These are phyloP conservation scores for Beauveria bassiana DNA, from an alignment of 2,329 filamentous ascomycete genomes.

Conservation along the genomic window DNA sequence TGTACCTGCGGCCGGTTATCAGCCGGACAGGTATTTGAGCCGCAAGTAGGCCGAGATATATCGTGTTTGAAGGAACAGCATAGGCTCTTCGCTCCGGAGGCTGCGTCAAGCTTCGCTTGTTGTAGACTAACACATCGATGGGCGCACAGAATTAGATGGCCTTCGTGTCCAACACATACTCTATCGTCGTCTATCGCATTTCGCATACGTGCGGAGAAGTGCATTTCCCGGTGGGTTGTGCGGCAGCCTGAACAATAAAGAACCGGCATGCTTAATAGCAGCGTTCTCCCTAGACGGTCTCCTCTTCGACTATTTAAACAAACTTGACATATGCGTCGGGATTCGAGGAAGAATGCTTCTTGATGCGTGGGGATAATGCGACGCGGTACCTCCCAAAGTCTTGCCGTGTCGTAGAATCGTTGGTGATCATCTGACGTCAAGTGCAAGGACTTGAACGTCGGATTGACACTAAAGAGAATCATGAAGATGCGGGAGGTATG, in stretches of 20 bases:
- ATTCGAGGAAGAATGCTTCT: background rate
- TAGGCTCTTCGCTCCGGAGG: background rate
- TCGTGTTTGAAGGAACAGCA: rapidly evolving
- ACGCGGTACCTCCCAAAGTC: background rate
- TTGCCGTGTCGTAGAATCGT: background rate
- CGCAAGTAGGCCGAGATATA: background rate
- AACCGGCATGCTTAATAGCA: background rate
- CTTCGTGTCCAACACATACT: background rate
- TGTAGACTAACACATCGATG: background rate
- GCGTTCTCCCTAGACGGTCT: background rate
- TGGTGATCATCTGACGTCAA: background rate
- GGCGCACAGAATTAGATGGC: background rate
- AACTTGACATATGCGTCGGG: background rate
- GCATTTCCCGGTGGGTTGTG: background rate
- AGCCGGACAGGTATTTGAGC: background rate
- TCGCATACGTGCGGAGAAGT: background rate
- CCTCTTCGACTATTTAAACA: background rate
- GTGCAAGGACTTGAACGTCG: background rate
- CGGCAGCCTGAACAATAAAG: background rate
- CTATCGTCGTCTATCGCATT: background rate
- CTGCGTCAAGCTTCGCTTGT: background rate
- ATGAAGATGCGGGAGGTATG: background rate
- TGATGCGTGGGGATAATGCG: background rate
- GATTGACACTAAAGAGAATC: background rate
- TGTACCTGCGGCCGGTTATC: background rate